Evolutionary conservation across 1,139 yeast genomes (phyloP).

Genomic region (Nadsonia commutata): DNA sequence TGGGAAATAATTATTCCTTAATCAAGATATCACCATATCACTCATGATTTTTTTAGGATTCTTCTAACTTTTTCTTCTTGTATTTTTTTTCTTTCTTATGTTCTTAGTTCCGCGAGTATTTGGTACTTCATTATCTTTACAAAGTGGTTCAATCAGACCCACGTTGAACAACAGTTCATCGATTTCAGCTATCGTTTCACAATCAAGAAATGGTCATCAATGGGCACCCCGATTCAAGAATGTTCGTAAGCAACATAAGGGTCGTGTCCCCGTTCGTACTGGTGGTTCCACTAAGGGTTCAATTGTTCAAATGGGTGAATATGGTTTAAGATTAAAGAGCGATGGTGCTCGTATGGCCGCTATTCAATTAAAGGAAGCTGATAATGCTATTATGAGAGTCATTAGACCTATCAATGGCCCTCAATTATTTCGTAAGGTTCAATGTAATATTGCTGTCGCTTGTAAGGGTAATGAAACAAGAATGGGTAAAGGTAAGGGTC

Average conservation of each 20-base stretch:
- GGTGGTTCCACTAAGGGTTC: conserved; percentile 93
- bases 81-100: background rate
- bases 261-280: conserved; percentile 83
- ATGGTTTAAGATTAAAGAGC: conserved; percentile 74
- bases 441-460: conserved; percentile 81
- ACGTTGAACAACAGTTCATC: background rate
- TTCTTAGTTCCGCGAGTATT: background rate
- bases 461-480: conserved; percentile 97
- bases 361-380: conserved; percentile 82
- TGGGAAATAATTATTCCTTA: too few species aligned
- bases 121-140: background rate
- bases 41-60: too few species aligned
- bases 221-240: conserved; percentile 50
- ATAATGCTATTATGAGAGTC: conserved; percentile 65
- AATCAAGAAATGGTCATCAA: conserved; percentile 1
- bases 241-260: conserved; percentile 77
- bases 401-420: conserved; percentile 64
- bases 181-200: background rate
- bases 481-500: conserved; percentile 99
- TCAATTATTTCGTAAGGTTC: conserved; percentile 61
- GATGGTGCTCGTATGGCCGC: conserved; percentile 85
- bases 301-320: conserved; percentile 62
- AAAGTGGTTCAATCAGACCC: background rate
- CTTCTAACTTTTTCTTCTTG: background rate
- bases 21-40: too few species aligned